A percentile compares a stretch with the other conserved stretches of the same genome.
Evolutionary conservation across 176 grass and related monocot genomes (phyloP).

Genomic region (Elaeis guineensis): DNA sequence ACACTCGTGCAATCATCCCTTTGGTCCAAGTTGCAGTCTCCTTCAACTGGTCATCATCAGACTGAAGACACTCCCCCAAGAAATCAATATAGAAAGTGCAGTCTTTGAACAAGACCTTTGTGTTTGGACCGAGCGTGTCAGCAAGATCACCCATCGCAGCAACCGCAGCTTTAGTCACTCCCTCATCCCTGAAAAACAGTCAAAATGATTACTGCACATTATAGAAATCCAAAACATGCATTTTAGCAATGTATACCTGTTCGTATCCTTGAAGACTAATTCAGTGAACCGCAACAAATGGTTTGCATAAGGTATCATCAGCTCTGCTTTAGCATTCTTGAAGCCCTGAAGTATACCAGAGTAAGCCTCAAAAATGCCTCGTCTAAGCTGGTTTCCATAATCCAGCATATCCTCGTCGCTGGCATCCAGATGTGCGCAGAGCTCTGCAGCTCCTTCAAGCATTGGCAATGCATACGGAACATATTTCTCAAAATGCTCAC

Average conservation of each 20-base stretch:
- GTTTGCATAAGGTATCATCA: constrained; percentile 63
- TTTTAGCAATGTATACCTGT: constrained; percentile 36
- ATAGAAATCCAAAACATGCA: not conserved
- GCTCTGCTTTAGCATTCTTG: constrained; percentile 59
- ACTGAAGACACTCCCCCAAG: constrained; percentile 52
- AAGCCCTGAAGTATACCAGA: constrained; percentile 88
- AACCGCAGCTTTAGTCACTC: constrained; percentile 71
- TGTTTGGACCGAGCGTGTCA: constrained; percentile 49
- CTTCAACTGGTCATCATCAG: constrained; percentile 60
- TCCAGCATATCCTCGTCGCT: constrained; percentile 82
- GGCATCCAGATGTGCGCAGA: constrained; percentile 49
- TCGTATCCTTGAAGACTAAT: constrained; percentile 51
- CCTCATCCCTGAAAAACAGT: constrained; percentile 53
- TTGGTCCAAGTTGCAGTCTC: constrained; percentile 58
- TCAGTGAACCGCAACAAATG: constrained; percentile 77
- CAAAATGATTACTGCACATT: too few species aligned
- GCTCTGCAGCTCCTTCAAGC: constrained; percentile 70
- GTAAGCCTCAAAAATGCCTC: constrained; percentile 84
- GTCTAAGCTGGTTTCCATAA: constrained; percentile 71
- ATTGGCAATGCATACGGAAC: constrained; percentile 67
- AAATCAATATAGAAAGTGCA: constrained; percentile 64
- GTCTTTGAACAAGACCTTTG: constrained; percentile 53
- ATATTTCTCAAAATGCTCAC: constrained; percentile 86
- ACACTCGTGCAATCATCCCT: constrained; percentile 57
- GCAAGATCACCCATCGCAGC: constrained; percentile 78